Evolutionary conservation across 257 asterid genomes (phyloP), one percentile per base, ranked within the genome.

Genomic region (Salvia rosmarinus): DNA sequence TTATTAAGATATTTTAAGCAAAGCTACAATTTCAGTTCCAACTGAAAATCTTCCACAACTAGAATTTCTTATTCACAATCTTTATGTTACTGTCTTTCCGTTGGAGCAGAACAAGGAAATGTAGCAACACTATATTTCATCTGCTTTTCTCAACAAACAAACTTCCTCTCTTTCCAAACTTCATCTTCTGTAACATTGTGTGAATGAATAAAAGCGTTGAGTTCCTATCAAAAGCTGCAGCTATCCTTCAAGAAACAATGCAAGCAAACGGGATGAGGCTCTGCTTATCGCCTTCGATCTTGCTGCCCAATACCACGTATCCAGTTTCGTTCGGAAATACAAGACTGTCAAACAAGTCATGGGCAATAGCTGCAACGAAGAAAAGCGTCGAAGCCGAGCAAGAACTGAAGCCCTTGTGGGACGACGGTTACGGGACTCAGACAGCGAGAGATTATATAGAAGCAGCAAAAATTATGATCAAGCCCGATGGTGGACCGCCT

Each of bases 351-450:
- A 63, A 14, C 14, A 58, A 47, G 0, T 20, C 54, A 23, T 9
- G 16, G 4, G 12, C 5, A 0, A 43, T 16, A 62, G 19, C 20
- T 0, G 71, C 65, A 50, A 19, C 6, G 14, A 46, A 6, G 46
- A 49, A 25, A 43, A 44, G 56, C 32, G 19, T 19, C 8, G n/a
- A n/a, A n/a, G n/a, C n/a, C n/a, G n/a, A n/a, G n/a, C 56, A 62
- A 30, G 47, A 50, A 17, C 73, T 86, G 21, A 64, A 80, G 80
- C 82, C 85, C 19, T 42, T 87, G 12, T 85, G 92, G 92, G 88
- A 87, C 39, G 92, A 87, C 55, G 92, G 90, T 6, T 82, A 82
- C 68, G 94, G 90, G 46, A 74, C 83, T 72, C 85, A 78, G 70
- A 80, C 85, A 12, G 76, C 65, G 43, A 77, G 70, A 12, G 87